Base-by-base conservation (phyloP, 257 asterid genomes). In the Rubia yunnanensis region DNA sequence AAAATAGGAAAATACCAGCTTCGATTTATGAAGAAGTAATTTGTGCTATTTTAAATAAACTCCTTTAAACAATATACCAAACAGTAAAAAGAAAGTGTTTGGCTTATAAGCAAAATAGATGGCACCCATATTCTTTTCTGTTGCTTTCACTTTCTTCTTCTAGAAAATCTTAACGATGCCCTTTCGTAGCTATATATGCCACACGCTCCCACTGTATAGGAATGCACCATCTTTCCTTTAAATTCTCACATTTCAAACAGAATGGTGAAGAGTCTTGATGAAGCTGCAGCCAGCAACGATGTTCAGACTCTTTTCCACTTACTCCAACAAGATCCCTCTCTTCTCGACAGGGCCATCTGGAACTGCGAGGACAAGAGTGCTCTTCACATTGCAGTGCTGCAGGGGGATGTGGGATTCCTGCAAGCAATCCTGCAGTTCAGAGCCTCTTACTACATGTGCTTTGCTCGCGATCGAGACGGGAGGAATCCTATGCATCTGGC, bases 401-500 rank as follows among this genome's bases (percentile, higher is more conserved):
- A 52, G 4, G 77, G 81, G 0, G 70, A 81, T 62, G 1, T 70
- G 2, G 63, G 65, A 41, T 79, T 81, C 13, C 77, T 78, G 18
- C 60, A 63, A 15, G 55, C 66, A 44, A 68, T 81, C 67, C 22
- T 85, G 50, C 60, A 31, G 1, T 69, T 4, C 34, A 74, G 70
- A 31, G 74, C 78, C 5, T 59, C 80, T 50, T 80, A 85, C 4
- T 75, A 77, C n/a, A 70, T 74, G 79, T 79, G 85, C 38, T 56
- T 79, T 8, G 68, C 75, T 0, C 79, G 80, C 2, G 87, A 83
- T 68, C 66, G 67, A 0, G 79, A 76, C 14, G 92, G 92, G 23
- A 70, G 81, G 76, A 81, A 81, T 18, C 87, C 92, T 17, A 62
- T 85, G 4, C 87, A 83, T 58, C 72, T 83, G 5, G 89, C 89